Conservation (phyloP, 164 flowering plant genomes). For the Platanus orientalis region DNA sequence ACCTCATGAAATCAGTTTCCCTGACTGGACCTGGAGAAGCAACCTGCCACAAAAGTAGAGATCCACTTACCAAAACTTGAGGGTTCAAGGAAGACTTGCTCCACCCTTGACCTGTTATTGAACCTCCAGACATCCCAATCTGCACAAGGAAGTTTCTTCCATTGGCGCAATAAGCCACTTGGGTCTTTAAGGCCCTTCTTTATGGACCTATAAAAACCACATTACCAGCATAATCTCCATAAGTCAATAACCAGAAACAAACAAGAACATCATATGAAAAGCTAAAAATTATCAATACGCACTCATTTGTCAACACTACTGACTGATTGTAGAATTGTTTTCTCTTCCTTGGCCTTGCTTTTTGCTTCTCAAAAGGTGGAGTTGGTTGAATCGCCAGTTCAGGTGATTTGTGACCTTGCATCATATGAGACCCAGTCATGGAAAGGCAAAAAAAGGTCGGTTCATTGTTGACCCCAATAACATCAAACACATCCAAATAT, state of each 20-base stretch:
- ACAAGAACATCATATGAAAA: neutral
- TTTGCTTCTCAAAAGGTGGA: conserved; percentile 46
- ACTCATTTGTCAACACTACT: conserved; percentile 62
- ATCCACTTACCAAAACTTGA: conserved; percentile 44
- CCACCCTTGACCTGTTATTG: conserved; percentile 33
- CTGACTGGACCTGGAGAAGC: neutral
- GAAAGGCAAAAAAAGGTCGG: neutral
- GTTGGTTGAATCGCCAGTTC: conserved; percentile 42
- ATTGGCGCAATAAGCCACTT: conserved; percentile 35
- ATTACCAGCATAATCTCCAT: neutral
- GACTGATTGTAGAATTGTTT: conserved; percentile 43
- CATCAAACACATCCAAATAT: neutral
- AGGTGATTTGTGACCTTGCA: conserved; percentile 38
- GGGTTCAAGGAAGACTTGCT: conserved; percentile 42
- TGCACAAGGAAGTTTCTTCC: conserved; percentile 44
- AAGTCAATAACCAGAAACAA: conserved; percentile 12
- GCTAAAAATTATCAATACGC: conserved; percentile 18
- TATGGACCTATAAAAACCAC: conserved; percentile 42
- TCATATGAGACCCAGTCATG: conserved; percentile 10
- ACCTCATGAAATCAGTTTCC: neutral
- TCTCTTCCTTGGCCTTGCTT: conserved; percentile 44
- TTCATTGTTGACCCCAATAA: neutral
- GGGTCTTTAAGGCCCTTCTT: conserved; percentile 46
- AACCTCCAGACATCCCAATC: conserved; percentile 53
- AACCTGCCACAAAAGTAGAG: neutral